Base-by-base conservation (phyloP, 1,284 basidiomycete genomes). In the Thelephora terrestris region DNA sequence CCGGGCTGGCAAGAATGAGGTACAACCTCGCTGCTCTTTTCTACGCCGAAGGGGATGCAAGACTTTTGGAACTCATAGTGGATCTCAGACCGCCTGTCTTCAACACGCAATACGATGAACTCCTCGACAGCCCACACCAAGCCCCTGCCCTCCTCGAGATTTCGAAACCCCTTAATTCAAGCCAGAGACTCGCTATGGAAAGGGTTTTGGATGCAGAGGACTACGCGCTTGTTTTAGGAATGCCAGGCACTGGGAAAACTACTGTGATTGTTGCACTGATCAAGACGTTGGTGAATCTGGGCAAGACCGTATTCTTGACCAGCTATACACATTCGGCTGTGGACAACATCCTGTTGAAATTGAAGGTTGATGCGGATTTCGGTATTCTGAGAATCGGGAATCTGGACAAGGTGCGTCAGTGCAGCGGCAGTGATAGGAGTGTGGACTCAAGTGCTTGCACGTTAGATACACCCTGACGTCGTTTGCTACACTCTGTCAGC, bases 241-340 rank as follows among this genome's bases (percentile, higher is more conserved):
- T 99, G 96, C 95, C 95, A 2, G 95, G 95, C 0, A 98, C 96
- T 2, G 95, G 95, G 7, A 99, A 99, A 69, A 97, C 95, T 32
- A 96, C 93, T 0, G 89, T 95, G 4, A 87, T 98, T 48, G 90
- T 90, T 0, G 84, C 91, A 37, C 76, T 97, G 38, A 93, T 99
- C 60, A 78, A 79, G 56, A 74, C 78, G 21, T 69, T 99, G 5
- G 90, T 91, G 1, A 72, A 68, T 37, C 70, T 79, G 62, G 91
- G 91, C 4, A 93, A 97, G 70, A 88, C 78, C 0, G 88, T 99
- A 5, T 66, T 99, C 20, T 66, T 99, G 49, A 88, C 90, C 1
- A 91, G 88, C 43, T 96, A 98, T 62, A 99, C 95, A 1, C 96
- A 99, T 69, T 96, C 92, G 6, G 96, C 96, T 0, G 95, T 99